phyloP scores from a whole-genome alignment of 2,329 filamentous ascomycete genomes.

The Ophiostoma pallidulum region DNA sequence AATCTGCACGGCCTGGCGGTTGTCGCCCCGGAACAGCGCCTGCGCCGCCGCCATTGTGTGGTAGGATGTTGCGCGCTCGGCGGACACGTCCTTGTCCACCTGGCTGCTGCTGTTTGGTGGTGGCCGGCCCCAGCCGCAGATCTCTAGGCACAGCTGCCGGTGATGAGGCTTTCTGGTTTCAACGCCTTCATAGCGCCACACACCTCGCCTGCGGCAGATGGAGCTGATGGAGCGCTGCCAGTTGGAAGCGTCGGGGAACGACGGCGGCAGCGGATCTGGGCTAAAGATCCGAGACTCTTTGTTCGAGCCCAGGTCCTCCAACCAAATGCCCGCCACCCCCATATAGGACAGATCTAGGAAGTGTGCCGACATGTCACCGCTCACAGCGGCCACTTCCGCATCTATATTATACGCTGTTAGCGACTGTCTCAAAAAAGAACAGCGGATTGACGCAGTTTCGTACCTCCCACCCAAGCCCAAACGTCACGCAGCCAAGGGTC shows the following conservation, averaged over 20 bases:
- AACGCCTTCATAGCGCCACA: slow-evolving; percentile 32
- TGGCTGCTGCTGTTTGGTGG: neutral
- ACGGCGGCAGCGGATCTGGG: slow-evolving; percentile 34
- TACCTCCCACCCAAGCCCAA: slow-evolving; percentile 68
- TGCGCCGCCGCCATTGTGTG: slow-evolving; percentile 69
- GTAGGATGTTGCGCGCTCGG: slow-evolving; percentile 38
- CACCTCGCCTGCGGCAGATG: slow-evolving; percentile 52
- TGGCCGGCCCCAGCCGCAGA: slow-evolving; percentile 62
- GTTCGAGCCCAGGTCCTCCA: slow-evolving; percentile 52
- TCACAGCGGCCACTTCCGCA: slow-evolving; percentile 53
- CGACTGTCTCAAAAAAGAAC: neutral
- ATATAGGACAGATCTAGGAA: slow-evolving; percentile 66
- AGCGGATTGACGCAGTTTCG: slow-evolving; percentile 16
- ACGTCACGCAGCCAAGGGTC: slow-evolving; percentile 66
- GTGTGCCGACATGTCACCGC: slow-evolving; percentile 60
- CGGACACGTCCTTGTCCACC: neutral
- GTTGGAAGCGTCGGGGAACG: slow-evolving; percentile 38
- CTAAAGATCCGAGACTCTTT: slow-evolving; percentile 14
- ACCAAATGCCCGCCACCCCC: slow-evolving; percentile 65
- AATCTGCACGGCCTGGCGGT: slow-evolving; percentile 57
- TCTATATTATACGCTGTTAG: slow-evolving; percentile 27
- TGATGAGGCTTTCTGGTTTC: slow-evolving; percentile 53
- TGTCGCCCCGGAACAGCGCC: slow-evolving; percentile 64
- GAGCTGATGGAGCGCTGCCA: slow-evolving; percentile 55
- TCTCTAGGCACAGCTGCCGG: slow-evolving; percentile 63